Conservation (phyloP, 257 asterid genomes). For the Ophiorrhiza pumila region DNA sequence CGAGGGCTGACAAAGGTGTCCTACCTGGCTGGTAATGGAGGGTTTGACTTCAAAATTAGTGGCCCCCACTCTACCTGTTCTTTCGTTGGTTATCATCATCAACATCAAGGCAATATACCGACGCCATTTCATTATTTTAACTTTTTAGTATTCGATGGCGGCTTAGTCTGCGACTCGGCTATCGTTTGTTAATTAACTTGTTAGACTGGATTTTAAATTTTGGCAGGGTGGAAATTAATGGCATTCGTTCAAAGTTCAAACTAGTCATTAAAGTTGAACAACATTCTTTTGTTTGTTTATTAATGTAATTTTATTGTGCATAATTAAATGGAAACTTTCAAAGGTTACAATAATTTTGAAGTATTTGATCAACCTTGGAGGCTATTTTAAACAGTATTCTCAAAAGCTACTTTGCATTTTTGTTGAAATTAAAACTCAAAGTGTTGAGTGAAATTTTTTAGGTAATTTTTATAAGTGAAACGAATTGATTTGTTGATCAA, state of each 20-base stretch:
- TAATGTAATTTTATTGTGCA: neutral
- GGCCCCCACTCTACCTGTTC: conserved; percentile 23
- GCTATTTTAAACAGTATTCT: too few relatives aligned
- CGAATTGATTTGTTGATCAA: too few relatives aligned
- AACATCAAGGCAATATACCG: conserved; percentile 11
- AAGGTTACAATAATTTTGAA: neutral
- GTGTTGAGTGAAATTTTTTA: too few relatives aligned
- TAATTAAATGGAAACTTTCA: neutral
- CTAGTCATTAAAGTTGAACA: neutral
- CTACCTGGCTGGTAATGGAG: conserved; percentile 24
- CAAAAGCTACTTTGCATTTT: too few relatives aligned
- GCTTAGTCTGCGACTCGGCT: neutral
- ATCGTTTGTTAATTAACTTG: neutral
- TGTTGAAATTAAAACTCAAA: too few relatives aligned
- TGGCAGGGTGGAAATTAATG: too few relatives aligned
- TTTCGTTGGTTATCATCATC: conserved; percentile 6
- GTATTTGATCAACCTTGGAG: too few relatives aligned
- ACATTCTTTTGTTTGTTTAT: neutral
- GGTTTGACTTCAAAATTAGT: conserved; percentile 5
- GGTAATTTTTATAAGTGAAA: too few relatives aligned
- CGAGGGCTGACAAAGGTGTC: conserved; percentile 17
- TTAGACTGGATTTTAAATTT: too few relatives aligned
- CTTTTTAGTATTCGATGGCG: neutral
- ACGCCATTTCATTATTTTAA: conserved; percentile 5
- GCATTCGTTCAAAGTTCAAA: too few relatives aligned